Evolutionary conservation across 2,329 filamentous ascomycete genomes (phyloP), one percentile per base, ranked within the genome.

Genomic region (Pseudogymnoascus sp.): DNA sequence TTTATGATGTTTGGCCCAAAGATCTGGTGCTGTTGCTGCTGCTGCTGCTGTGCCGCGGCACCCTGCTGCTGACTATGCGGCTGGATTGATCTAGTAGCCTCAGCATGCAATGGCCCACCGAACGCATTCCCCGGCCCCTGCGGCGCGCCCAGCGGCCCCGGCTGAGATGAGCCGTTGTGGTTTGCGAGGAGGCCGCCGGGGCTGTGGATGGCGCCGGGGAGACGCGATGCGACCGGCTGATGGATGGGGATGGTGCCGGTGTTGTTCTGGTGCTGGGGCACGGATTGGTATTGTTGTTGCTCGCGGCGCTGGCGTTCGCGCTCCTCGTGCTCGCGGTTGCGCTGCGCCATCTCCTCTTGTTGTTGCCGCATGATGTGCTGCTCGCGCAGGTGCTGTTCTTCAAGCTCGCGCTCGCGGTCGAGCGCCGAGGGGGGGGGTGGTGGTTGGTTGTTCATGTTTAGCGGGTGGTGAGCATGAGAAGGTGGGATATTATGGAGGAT

Each of bases 171-270:
- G 35, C 83, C 82, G 61, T 87, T 86, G 69, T 91, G 86, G 68
- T 87, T 91, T 7, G 88, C 85, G 40, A 97, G 84, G 37, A 97
- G 82, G 7, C 93, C 93, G 68, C 95, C 93, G 1, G 93, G 93
- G 53, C 92, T 96, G 73, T 96, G 93, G 63, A 97, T 96, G 61
- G 91, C 89, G 67, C 87, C 89, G 64, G 88, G 78, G 66, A 91
- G 80, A 76, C 93, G 81, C 72, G 92, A 86, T 66, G 93, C 93
- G 64, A 97, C 92, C 4, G 93, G 93, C 75, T 97, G 93, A 76
- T 97, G 93, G 70, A 97, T 88, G 62, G 93, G 91, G 62, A 96
- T 90, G 2, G 93, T 91, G 64, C 89, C 91, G 40, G 90, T 88
- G 72, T 90, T 93, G 76, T 89, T 95, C 75, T 97, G 93, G 72